phyloP scores from a whole-genome alignment of 106 monocot species.

The Iris macrosiphon region DNA sequence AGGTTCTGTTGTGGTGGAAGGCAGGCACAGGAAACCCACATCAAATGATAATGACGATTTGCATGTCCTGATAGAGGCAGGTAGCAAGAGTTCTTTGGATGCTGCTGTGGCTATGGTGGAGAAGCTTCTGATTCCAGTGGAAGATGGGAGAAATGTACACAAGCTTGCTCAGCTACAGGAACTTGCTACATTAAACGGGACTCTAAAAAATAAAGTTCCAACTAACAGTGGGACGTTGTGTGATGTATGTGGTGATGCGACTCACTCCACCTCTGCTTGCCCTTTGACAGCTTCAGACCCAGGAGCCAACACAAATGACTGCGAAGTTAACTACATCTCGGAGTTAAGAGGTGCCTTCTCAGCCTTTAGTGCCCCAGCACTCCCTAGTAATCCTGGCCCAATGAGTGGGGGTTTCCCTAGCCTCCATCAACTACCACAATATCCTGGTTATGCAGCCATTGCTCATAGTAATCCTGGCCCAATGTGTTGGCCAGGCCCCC shows the following conservation, averaged over 20 bases:
- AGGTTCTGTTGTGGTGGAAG: slow-evolving; percentile 17
- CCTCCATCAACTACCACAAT: slow-evolving; percentile 3
- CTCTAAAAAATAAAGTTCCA: background rate
- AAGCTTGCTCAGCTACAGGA: background rate
- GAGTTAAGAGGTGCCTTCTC: background rate
- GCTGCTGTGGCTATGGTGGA: slow-evolving; percentile 15
- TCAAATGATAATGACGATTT: background rate
- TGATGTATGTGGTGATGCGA: background rate
- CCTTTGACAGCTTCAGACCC: slow-evolving; percentile 3
- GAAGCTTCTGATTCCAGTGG: background rate
- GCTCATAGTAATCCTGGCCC: background rate
- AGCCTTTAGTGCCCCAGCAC: background rate
- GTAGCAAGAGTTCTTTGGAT: slow-evolving; percentile 45
- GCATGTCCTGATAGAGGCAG: slow-evolving; percentile 4
- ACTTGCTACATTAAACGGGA: slow-evolving; percentile 8
- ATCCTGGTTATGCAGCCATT: background rate
- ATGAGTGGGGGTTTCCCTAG: slow-evolving; percentile 4
- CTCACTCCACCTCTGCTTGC: slow-evolving; percentile 6
- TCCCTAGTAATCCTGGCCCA: slow-evolving; percentile 14
- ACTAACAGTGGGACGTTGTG: background rate
- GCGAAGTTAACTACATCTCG: background rate
- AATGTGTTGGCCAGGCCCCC: background rate
- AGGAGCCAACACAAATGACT: slow-evolving; percentile 3
- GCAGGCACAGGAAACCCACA: background rate
- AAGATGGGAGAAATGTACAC: background rate